Evolutionary conservation across 495 filamentous ascomycete species (phyloP), one percentile per base, ranked within the genome.

Genomic region (Lindgomyces ingoldianus): DNA sequence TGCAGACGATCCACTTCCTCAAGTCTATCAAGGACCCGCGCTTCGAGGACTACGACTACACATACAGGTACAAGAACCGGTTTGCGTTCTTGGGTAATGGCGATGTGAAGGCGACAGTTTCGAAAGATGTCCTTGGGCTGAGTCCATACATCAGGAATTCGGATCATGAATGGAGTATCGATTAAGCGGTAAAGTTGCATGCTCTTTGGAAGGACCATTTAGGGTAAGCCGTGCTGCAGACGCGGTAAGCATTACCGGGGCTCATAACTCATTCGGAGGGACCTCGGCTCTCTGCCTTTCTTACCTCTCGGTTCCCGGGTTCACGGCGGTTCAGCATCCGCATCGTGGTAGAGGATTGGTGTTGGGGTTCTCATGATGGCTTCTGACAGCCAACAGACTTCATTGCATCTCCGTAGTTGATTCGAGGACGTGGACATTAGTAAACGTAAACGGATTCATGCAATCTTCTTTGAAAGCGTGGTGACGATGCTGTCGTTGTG

Each of bases 41-140:
- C 12, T 75, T 69, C 56, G 74, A 77, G 56, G 69, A 77, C 63
- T 75, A 77, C 61, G 62, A 76, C 57, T 71, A 72, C 55, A 64
- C 65, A 54, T 78, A 76, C 58, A 41, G 74, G 29, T 73, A 75
- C 62, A 69, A 72, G 55, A 77, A 77, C 62, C 55, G 73, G 4
- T 79, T 75, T 49, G 71, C 74, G 6, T 77, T 71, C 62, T 61
- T 79, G 39, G 76, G 76, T 16, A 76, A 77, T 66, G 75, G 76
- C 36, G 73, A 76, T 57, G 73, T 77, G 30, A 75, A 77, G 65
- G 74, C 76, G 1, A 70, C 73, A 19, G 57, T 63, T 14, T 64
- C 62, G 8, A 49, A 65, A 27, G 72, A 77, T 52, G 68, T 77
- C 3, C 57, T 67, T n/a, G 76, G 75, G 1, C 54, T 79, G 25